Base-by-base conservation (phyloP, 164 flowering plant genomes). In the Litsea cubeba region DNA sequence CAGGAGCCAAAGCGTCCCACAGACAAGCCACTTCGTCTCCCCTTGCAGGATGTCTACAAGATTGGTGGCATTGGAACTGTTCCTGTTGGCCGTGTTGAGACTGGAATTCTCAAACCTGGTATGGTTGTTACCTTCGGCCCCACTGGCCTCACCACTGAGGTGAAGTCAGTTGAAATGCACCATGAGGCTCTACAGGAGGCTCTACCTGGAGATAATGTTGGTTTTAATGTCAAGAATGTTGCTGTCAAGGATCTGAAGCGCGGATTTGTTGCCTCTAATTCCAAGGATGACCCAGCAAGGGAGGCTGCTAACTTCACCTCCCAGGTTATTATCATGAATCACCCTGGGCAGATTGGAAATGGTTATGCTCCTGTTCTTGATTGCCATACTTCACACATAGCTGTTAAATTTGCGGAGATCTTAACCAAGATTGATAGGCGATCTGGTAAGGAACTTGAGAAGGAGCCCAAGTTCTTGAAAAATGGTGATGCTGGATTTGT, bases 261-360 rank as follows among this genome's bases (percentile, higher is more conserved):
- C 79, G 91, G 91, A 2, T 86, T 67, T 66, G 91, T 88, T 23
- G 91, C 91, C 4, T 88, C 91, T 51, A 85, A 88, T 87, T 88
- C 91, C 71, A 88, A 88, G 84, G 88, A 88, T 76, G 91, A 88
- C 65, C 91, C 91, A 25, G 89, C 91, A 57, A 88, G 68, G 87
- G 91, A 79, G 25, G 91, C 91, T 76, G 88, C 91, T 67, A 88
- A 71, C 83, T 88, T 88, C 85, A 87, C 88, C 40, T 82, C 92
- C 17, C 92, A 88, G 82, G 92, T 88, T 73, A 88, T 88, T 80
- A 88, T 88, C 88, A 87, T 88, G 91, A 88, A 87, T 87, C 92
- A 88, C 82, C 90, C 92, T 62, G 90, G 92, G 0, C 92, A 88
- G 81, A 88, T 88, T 23, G 92, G 89, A 23, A 84, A 86, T 46